A percentile compares a stretch with the other conserved stretches of the same genome.
phyloP scores from a whole-genome alignment of 1,284 basidiomycete species.

The Tetrapyrgos nigripes region DNA sequence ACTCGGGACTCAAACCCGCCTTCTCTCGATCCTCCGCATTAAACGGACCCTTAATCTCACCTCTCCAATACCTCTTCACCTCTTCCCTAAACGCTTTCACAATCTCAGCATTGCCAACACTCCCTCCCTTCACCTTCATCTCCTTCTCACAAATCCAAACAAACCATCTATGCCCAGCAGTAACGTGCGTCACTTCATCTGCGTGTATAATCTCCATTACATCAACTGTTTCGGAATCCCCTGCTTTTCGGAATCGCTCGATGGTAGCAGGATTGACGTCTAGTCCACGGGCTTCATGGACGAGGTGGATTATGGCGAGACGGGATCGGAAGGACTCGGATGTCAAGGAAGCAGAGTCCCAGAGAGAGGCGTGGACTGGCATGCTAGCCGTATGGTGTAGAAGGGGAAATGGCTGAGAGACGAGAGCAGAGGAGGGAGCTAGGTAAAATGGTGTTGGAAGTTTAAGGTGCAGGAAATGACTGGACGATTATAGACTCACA shows the following conservation, averaged over 20 bases:
- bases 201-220: conserved; percentile 81
- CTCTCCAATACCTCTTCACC: conserved; percentile 78
- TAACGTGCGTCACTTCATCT: conserved; percentile 88
- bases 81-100: conserved; percentile 78
- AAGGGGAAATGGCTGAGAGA: conserved; percentile 67
- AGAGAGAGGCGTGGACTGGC: conserved; percentile 79
- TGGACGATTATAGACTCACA: conserved; percentile 36
- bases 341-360: conserved; percentile 84
- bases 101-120: conserved; percentile 55
- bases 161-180: conserved; percentile 87
- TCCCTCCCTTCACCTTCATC: conserved; percentile 39
- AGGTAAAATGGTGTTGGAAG: neutral
- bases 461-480: neutral
- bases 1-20: conserved; percentile 76
- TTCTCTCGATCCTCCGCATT: conserved; percentile 79
- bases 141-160: conserved; percentile 73
- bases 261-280: conserved; percentile 91
- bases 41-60: conserved; percentile 87
- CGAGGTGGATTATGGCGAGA: conserved; percentile 88
- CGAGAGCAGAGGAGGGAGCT: conserved; percentile 63
- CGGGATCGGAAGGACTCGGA: conserved; percentile 75
- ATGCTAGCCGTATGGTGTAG: conserved; percentile 80
- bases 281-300: conserved; percentile 88
- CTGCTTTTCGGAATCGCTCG: conserved; percentile 73
- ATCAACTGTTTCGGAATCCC: conserved; percentile 75